Conservation (phyloP, 495 filamentous ascomycete genomes). For the Aspergillus bridgeri region DNA sequence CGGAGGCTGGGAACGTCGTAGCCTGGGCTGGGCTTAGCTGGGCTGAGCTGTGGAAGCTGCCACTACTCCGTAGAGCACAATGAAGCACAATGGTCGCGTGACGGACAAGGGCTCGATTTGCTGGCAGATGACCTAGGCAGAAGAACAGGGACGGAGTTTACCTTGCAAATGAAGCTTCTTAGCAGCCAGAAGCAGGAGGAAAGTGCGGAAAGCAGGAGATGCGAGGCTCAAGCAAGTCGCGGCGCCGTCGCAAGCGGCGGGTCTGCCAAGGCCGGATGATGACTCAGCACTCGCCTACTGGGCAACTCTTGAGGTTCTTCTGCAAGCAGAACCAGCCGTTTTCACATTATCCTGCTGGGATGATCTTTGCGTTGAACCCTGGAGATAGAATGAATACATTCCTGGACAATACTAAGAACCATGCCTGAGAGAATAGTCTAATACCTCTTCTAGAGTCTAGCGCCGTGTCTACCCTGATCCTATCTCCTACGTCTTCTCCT, state of each 20-base stretch:
- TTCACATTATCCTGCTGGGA: too few species aligned
- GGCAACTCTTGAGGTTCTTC: too few species aligned
- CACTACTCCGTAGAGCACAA: neutral
- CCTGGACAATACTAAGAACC: too few species aligned
- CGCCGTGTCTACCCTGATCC: too few species aligned
- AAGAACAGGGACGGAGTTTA: neutral
- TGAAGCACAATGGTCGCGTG: constrained; percentile 4
- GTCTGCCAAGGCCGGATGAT: constrained; percentile 38
- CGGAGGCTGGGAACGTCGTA: constrained; percentile 8
- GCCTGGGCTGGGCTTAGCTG: neutral
- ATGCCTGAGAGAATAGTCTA: too few species aligned
- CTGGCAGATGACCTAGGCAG: neutral
- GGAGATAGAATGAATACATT: too few species aligned
- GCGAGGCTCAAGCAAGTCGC: constrained; percentile 18
- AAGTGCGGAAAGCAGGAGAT: constrained; percentile 19
- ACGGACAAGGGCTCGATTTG: neutral
- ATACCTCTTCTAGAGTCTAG: too few species aligned
- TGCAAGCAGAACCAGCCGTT: too few species aligned
- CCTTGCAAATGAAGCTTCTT: constrained; percentile 1
- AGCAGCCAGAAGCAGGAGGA: constrained; percentile 11
- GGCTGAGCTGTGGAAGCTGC: neutral
- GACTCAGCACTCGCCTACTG: constrained; percentile 23
- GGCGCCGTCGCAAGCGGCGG: constrained; percentile 39
- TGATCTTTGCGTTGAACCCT: too few species aligned
- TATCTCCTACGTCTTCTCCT: too few species aligned